Base-by-base conservation (phyloP, 306 rosid species). In the Acacia crassicarpa region DNA sequence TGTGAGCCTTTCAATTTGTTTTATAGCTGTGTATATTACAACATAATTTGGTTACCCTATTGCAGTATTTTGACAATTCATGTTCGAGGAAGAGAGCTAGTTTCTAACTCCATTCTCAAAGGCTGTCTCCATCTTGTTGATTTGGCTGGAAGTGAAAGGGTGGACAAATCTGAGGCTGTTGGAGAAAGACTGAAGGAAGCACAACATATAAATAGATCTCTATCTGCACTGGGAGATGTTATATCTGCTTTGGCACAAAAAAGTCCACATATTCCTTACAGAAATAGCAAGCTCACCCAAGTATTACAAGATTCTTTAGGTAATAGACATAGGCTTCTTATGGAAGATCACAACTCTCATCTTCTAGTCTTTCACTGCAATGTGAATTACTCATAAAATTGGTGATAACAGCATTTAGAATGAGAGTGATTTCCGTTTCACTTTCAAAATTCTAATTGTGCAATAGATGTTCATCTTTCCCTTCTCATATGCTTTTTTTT, bases 81-180 rank as follows among this genome's bases (percentile, higher is more conserved):
- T 85, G 87, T 93, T 61, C 90, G 87, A 84, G 99, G 99, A 83
- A 93, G 74, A 83, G 99, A 95, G 79, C 74, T 89, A 78, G 87
- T 72, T 25, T 88, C 97, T 17, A 96, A 92, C 75, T 86, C 97
- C 66, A 78, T 87, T 82, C 94, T 91, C 41, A 90, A 86, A 79
- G 99, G 99, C 40, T 91, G 99, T 80, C 99, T 95, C 46, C 99
- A 95, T 87, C 95, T 95, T 19, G 98, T 95, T 81, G 99, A 95
- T 86, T 90, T 95, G 90, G 99, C 99, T 56, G 99, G 99, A 67
- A 95, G 99, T 40, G 98, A 95, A 86, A 93, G 99, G 80, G 98
- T 95, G 72, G 97, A 91, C 80, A 95, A 95, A 85, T 93, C 99
- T 12, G 99, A 95, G 88, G 99, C 98, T 33, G 97, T 88, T 23